These are phyloP conservation scores for Skeletonema tropicum DNA, from an alignment of 108 stramenopile species.

Conservation along the genomic window DNA sequence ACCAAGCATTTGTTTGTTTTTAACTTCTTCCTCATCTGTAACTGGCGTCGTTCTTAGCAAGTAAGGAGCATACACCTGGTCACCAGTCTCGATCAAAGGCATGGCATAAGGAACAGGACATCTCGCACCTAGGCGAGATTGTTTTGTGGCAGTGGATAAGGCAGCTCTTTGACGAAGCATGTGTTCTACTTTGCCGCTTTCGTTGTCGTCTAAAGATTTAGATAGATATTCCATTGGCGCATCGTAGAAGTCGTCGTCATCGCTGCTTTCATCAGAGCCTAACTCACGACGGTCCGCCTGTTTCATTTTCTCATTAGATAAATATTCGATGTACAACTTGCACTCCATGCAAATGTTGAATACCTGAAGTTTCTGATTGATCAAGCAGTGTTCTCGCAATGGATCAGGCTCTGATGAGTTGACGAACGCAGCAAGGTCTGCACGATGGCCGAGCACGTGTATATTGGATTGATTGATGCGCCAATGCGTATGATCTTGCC, in stretches of 20 bases:
- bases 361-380: slow-evolving; percentile 88
- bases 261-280: slow-evolving; percentile 18
- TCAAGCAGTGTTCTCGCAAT: slow-evolving; percentile 72
- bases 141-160: slow-evolving; percentile 1
- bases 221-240: slow-evolving; percentile 34
- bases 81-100: slow-evolving; percentile 54
- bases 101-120: slow-evolving; percentile 70
- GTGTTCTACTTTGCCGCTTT: slow-evolving; percentile 26
- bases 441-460: slow-evolving; percentile 50
- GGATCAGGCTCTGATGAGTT: slow-evolving; percentile 73
- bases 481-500: slow-evolving; percentile 3
- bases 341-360: slow-evolving; percentile 84
- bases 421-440: slow-evolving; percentile 53
- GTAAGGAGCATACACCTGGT: slow-evolving; percentile 87
- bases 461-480: slow-evolving; percentile 22
- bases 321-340: slow-evolving; percentile 58
- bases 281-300: neutral
- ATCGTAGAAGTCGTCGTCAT: slow-evolving; percentile 46
- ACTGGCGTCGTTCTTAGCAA: slow-evolving; percentile 77
- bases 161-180: slow-evolving; percentile 40
- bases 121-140: slow-evolving; percentile 68
- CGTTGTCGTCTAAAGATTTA: slow-evolving; percentile 26
- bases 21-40: slow-evolving; percentile 83
- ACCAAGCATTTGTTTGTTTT: slow-evolving; percentile 61
- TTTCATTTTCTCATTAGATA: slow-evolving; percentile 21